Percentiles rank a stretch among this genome's conserved stretches.
Conservation (phyloP, 257 asterid genomes). For the Salvia splendens region DNA sequence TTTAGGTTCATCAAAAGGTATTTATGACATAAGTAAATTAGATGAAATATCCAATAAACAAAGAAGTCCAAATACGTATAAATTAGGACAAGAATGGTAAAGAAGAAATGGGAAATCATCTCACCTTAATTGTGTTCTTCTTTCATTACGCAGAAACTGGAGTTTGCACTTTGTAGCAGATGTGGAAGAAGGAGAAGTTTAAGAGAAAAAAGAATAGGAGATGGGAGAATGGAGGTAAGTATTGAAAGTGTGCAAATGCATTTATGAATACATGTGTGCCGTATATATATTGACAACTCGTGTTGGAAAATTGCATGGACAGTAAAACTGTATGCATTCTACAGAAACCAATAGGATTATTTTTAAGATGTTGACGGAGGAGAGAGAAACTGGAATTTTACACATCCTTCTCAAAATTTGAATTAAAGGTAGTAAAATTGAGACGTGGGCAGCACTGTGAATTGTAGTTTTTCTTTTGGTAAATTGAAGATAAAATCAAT, state of each 20-base stretch:
- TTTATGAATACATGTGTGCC: conserved; percentile 34
- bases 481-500: too few relatives aligned
- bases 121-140: conserved; percentile 23
- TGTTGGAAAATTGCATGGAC: conserved; percentile 44
- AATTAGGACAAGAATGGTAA: not conserved
- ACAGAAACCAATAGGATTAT: conserved; percentile 21
- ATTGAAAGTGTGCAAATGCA: conserved; percentile 41
- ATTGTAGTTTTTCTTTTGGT: not conserved
- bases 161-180: not conserved
- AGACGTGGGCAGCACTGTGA: not conserved
- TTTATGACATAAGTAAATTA: too few relatives aligned
- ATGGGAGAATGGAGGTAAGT: conserved; percentile 21
- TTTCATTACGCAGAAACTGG: conserved; percentile 13
- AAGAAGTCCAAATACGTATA: not conserved
- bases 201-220: not conserved
- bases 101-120: not conserved
- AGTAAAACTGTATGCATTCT: conserved; percentile 35
- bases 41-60: not conserved
- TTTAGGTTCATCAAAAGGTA: too few relatives aligned
- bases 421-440: conserved; percentile 33
- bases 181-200: conserved; percentile 12
- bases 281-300: conserved; percentile 35
- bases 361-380: not conserved
- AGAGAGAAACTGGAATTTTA: conserved; percentile 7
- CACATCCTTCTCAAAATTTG: conserved; percentile 44